Evolutionary conservation across 2,329 filamentous ascomycete species (phyloP), one percentile per base, ranked within the genome.

Genomic region (Trichoderma guizhouense): DNA sequence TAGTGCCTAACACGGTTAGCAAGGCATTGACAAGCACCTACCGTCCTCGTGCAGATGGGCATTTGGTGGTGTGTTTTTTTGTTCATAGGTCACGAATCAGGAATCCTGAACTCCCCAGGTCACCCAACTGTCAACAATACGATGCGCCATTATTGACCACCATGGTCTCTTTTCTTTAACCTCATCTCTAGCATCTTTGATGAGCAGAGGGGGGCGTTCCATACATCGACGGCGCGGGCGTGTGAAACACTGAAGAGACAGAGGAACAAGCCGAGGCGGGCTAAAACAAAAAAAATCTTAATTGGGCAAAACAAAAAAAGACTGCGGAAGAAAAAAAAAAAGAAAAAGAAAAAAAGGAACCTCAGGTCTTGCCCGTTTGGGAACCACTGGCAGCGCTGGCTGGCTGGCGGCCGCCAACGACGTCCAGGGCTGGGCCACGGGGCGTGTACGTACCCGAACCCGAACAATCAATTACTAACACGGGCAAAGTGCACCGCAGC

Each of bases 281-380:
- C 65, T 68, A 68, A 60, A 61, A 51, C 55, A 69, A 51, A 70
- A 51, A 36, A 69, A 58, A 39, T 39, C 21, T 36, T 14, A 26
- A 36, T 36, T 39, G 21, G 12, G 9, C 8, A 14, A n/a, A n/a
- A 28, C 28, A 21, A 58, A 32, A 60, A 32, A 12, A 58, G 26
- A 9, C 53, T 14, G 26, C 18, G 55, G 8, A 12, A 69, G 51
- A 32, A 58, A 21, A 51, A 51, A 26, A 57, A 21, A 51, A 24
- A 7, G 18, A 55, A 63, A 51, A 28, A 60, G 39, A 11, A 51
- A 32, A 61, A 69, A 69, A 69, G 61, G 32, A n/a, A 28, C 24
- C 24, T 53, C 53, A 30, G 11, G 65, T 72, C 68, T 72, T 72
- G 57, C 71, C 71, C 51, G 51, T 70, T 72, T 72, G 30, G 71